phyloP scores from a whole-genome alignment of 2,329 filamentous ascomycete species.

The Trichoderma breve region DNA sequence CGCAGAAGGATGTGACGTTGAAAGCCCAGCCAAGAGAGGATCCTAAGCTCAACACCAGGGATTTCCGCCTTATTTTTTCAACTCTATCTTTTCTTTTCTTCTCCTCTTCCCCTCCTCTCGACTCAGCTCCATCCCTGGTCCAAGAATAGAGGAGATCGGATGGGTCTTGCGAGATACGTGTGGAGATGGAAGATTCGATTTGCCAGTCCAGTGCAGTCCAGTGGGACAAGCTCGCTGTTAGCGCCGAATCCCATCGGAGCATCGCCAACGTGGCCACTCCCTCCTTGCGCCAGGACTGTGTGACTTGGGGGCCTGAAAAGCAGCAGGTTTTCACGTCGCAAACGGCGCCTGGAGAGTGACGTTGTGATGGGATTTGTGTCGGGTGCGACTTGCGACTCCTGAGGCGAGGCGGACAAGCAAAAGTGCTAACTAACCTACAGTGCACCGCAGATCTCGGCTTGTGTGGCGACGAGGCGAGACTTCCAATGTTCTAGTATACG shows the following conservation, averaged over 20 bases:
- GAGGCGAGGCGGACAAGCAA: background rate
- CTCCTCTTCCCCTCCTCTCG: background rate
- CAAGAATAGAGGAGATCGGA: background rate
- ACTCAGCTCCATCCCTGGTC: background rate
- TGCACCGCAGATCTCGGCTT: background rate
- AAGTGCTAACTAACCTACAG: background rate
- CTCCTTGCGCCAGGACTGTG: background rate
- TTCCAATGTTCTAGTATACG: background rate
- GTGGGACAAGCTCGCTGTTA: background rate
- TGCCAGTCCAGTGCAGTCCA: background rate
- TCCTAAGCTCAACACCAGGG: background rate
- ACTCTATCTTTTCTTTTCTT: background rate
- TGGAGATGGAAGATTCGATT: background rate
- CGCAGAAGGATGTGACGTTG: background rate
- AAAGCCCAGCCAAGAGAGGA: background rate
- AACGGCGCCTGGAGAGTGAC: background rate
- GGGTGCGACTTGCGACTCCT: background rate
- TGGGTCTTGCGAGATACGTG: background rate
- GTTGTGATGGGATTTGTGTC: background rate
- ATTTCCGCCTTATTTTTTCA: no score
- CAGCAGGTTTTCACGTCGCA: background rate
- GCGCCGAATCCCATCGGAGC: background rate
- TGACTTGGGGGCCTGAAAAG: background rate
- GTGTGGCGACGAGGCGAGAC: background rate
- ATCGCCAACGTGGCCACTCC: conserved; percentile 2